A percentile compares a stretch with the other conserved stretches of the same genome.
phyloP scores from a whole-genome alignment of 176 grass and related monocot genomes.

The Aechmea fasciata region DNA sequence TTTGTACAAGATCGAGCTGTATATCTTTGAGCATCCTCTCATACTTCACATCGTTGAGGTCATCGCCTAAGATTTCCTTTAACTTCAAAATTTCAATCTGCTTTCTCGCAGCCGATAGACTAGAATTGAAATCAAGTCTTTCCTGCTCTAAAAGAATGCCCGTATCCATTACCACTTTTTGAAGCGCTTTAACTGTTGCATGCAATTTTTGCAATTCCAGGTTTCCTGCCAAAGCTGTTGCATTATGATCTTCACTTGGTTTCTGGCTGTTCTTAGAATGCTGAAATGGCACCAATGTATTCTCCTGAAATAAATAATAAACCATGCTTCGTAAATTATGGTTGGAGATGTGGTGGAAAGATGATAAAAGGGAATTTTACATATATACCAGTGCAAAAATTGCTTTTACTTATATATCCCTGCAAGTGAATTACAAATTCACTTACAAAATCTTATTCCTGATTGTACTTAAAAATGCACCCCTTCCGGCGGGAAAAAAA shows the following conservation, averaged over 20 bases:
- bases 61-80: constrained; percentile 54
- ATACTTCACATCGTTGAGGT: constrained; percentile 39
- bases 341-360: neutral
- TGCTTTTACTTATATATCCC: too few species aligned
- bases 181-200: constrained; percentile 63
- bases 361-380: too few species aligned
- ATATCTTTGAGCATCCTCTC: constrained; percentile 75
- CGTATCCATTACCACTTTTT: constrained; percentile 58
- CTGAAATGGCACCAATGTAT: constrained; percentile 27
- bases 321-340: neutral
- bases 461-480: too few species aligned
- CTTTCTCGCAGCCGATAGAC: constrained; percentile 53
- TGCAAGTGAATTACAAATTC: too few species aligned
- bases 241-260: constrained; percentile 29
- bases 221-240: constrained; percentile 37
- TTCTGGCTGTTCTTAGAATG: constrained; percentile 44
- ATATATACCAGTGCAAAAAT: too few species aligned
- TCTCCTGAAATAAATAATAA: constrained; percentile 39
- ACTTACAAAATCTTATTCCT: too few species aligned
- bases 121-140: constrained; percentile 52
- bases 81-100: constrained; percentile 70
- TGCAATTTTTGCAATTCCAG: constrained; percentile 59
- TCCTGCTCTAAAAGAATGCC: constrained; percentile 74
- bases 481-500: too few species aligned
- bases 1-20: constrained; percentile 81